phyloP scores from a whole-genome alignment of 139 green algal species.

The Gonium pectorale region DNA sequence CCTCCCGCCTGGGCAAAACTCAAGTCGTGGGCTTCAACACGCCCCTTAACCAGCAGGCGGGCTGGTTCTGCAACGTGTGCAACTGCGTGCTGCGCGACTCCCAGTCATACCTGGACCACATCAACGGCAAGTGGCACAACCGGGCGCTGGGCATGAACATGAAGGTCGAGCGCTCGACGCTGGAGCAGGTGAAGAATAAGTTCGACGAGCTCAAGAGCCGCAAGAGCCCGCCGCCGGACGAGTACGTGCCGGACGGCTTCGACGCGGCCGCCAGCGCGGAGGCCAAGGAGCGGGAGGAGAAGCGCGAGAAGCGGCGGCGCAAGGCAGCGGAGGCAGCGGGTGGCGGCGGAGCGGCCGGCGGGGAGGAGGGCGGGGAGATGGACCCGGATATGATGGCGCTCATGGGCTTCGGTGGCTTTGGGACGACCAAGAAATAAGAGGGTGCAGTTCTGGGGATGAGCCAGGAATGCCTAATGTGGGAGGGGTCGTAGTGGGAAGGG shows the following conservation, averaged over 20 bases:
- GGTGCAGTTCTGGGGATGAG: no score
- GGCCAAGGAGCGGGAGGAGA: constrained; percentile 44
- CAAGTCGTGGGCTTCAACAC: constrained; percentile 84
- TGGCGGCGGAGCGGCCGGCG: constrained; percentile 54
- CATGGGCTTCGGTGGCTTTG: constrained; percentile 98
- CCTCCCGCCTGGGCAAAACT: constrained; percentile 81
- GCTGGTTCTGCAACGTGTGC: constrained; percentile 97
- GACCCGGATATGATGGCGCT: constrained; percentile 91
- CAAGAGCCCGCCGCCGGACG: constrained; percentile 46
- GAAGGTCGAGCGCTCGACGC: constrained; percentile 88
- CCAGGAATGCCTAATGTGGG: no score
- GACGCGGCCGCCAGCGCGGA: constrained; percentile 37
- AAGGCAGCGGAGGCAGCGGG: constrained; percentile 58
- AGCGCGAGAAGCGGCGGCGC: constrained; percentile 65
- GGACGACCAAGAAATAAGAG: constrained; percentile 59
- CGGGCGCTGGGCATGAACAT: constrained; percentile 96
- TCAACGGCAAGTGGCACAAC: constrained; percentile 99
- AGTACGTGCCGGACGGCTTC: constrained; percentile 58
- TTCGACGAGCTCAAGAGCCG: constrained; percentile 57
- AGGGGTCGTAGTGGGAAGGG: no score
- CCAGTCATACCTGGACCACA: constrained; percentile 96
- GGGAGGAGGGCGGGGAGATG: constrained; percentile 54
- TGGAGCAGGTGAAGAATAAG: constrained; percentile 84
- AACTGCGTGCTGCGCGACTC: constrained; percentile 96
- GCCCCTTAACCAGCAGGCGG: constrained; percentile 86